phyloP scores from a whole-genome alignment of 257 asterid species.

The Schizonepeta tenuifolia region DNA sequence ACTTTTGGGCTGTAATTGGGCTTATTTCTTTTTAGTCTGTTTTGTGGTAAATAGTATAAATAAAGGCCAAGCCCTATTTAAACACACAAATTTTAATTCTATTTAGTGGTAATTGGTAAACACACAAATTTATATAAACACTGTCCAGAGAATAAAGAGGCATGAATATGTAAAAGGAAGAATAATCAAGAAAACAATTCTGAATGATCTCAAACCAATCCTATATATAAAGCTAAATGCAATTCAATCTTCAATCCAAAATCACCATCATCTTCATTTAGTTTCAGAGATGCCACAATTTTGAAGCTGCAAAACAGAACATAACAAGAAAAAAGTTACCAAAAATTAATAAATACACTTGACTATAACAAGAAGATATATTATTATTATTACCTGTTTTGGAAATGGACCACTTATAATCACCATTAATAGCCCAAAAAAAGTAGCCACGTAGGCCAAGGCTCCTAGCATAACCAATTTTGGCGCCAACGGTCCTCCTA shows the following conservation, averaged over 20 bases:
- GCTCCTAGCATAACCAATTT: conserved; percentile 52
- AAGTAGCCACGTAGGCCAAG: conserved; percentile 72
- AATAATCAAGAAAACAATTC: background rate
- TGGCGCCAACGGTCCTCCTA: conserved; percentile 38
- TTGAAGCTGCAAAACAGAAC: conserved; percentile 48
- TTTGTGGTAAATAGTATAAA: too few species aligned
- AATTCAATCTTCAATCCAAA: background rate
- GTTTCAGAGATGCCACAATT: conserved; percentile 41
- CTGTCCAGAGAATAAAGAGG: too few species aligned
- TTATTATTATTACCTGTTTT: conserved; percentile 47
- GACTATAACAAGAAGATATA: too few species aligned
- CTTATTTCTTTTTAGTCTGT: too few species aligned
- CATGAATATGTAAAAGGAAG: too few species aligned
- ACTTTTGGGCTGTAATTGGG: too few species aligned
- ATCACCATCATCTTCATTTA: background rate
- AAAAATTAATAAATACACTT: background rate
- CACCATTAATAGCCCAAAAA: conserved; percentile 77
- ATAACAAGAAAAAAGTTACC: background rate
- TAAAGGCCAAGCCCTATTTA: too few species aligned
- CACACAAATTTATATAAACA: too few species aligned
- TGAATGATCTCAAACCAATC: background rate
- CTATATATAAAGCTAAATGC: background rate
- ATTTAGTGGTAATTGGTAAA: too few species aligned
- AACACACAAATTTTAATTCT: too few species aligned
- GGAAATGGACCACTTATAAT: conserved; percentile 60